Conservation (phyloP, 73 alveolate species). For the Vitrella brassicaformis region DNA sequence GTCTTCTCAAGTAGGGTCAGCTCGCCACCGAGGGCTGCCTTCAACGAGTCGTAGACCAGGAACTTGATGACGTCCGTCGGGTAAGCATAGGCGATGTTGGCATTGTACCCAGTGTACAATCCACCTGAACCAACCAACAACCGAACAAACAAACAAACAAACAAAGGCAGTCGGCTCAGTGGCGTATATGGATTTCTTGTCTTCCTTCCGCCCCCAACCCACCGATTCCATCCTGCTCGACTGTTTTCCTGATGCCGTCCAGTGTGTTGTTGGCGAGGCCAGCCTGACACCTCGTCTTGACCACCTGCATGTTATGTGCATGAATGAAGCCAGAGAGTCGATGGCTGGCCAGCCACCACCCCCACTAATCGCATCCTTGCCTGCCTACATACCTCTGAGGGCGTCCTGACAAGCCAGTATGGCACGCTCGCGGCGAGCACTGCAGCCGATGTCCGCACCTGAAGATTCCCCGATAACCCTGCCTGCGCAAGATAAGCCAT, state of each 20-base stretch:
- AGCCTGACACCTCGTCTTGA: not conserved
- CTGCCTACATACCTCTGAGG: not conserved
- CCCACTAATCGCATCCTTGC: not conserved
- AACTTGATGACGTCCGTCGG: not conserved
- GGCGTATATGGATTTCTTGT: no score
- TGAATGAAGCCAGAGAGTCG: not conserved
- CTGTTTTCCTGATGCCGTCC: not conserved
- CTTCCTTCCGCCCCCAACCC: no score
- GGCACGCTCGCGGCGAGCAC: not conserved
- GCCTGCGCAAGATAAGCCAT: not conserved
- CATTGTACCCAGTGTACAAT: not conserved
- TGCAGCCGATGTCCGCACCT: not conserved
- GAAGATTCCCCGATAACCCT: not conserved
- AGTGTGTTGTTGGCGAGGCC: not conserved
- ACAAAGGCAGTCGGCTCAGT: no score
- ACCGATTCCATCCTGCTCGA: not conserved
- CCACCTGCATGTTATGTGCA: not conserved
- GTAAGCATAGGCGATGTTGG: not conserved
- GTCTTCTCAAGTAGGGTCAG: no score
- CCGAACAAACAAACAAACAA: no score
- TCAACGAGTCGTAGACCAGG: not conserved
- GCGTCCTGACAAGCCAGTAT: not conserved
- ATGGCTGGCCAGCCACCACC: no score
- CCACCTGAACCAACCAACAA: no score
- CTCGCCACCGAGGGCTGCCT: no score